phyloP scores from a whole-genome alignment of 306 rosid species.

The Rosa multiflora region DNA sequence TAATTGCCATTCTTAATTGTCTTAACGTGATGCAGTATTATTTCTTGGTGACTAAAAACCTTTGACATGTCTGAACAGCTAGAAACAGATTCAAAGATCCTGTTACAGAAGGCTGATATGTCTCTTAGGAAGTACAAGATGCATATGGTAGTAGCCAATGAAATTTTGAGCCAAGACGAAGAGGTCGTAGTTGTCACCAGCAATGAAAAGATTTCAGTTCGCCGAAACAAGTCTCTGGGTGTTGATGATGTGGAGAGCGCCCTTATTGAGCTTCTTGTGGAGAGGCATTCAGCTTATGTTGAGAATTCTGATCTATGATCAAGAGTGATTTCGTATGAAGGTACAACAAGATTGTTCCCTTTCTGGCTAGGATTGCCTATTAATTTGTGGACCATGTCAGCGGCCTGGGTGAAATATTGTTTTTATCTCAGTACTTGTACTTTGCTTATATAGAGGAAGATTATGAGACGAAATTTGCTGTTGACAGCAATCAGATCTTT shows the following conservation, averaged over 20 bases:
- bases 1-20: background rate
- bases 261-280: background rate
- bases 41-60: slow-evolving; percentile 8
- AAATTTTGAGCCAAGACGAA: too few relatives aligned
- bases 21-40: background rate
- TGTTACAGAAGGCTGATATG: slow-evolving; percentile 63
- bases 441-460: background rate
- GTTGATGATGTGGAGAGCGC: too few relatives aligned
- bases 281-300: slow-evolving; percentile 54
- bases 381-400: background rate
- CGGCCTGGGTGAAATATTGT: background rate
- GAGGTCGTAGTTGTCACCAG: too few relatives aligned
- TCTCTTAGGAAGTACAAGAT: slow-evolving; percentile 40
- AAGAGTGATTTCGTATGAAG: slow-evolving; percentile 6
- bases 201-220: too few relatives aligned
- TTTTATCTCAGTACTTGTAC: background rate
- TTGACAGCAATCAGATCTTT: slow-evolving; percentile 1
- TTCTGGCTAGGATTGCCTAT: background rate
- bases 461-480: background rate
- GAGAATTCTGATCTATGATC: slow-evolving; percentile 5
- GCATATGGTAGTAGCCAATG: too few relatives aligned
- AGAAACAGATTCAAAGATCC: slow-evolving; percentile 88
- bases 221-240: too few relatives aligned
- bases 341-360: background rate
- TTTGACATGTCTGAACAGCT: slow-evolving; percentile 45